Evolutionary conservation across 495 filamentous ascomycete genomes (phyloP).

Genomic region (Daldinia concentrica): DNA sequence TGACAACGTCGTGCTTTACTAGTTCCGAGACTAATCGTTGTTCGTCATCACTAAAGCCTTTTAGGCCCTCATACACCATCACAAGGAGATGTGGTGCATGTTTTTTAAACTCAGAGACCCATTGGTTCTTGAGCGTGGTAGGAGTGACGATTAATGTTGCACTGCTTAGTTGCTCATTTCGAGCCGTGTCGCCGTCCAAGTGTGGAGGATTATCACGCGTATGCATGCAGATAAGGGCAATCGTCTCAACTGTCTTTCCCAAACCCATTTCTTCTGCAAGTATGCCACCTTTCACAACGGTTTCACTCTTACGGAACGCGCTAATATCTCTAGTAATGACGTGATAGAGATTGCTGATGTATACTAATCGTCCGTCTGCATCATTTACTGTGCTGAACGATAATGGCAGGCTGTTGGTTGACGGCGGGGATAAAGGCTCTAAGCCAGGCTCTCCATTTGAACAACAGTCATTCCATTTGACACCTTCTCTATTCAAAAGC

Average conservation of each 20-base stretch:
- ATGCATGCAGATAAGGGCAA: constrained; percentile 77
- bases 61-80: constrained; percentile 59
- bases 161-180: constrained; percentile 55
- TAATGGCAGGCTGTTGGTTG: constrained; percentile 22
- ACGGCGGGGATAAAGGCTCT: constrained; percentile 27
- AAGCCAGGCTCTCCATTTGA: constrained; percentile 26
- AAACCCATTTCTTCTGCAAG: constrained; percentile 97
- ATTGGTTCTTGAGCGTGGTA: constrained; percentile 81
- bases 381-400: constrained; percentile 47
- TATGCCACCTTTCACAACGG: constrained; percentile 67
- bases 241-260: constrained; percentile 92
- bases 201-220: constrained; percentile 41
- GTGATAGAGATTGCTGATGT: constrained; percentile 71
- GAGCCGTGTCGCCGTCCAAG: constrained; percentile 40
- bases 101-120: constrained; percentile 77
- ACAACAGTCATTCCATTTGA: constrained; percentile 41
- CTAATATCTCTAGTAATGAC: constrained; percentile 63
- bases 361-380: constrained; percentile 44
- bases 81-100: constrained; percentile 63
- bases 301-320: constrained; percentile 55
- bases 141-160: constrained; percentile 92
- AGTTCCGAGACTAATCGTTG: constrained; percentile 61
- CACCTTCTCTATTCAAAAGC: constrained; percentile 57
- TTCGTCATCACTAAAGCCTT: constrained; percentile 45
- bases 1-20: constrained; percentile 74